Evolutionary conservation across 768 basidiomycete genomes (phyloP).

Genomic region (Tylopilus rubrobrunneus): DNA sequence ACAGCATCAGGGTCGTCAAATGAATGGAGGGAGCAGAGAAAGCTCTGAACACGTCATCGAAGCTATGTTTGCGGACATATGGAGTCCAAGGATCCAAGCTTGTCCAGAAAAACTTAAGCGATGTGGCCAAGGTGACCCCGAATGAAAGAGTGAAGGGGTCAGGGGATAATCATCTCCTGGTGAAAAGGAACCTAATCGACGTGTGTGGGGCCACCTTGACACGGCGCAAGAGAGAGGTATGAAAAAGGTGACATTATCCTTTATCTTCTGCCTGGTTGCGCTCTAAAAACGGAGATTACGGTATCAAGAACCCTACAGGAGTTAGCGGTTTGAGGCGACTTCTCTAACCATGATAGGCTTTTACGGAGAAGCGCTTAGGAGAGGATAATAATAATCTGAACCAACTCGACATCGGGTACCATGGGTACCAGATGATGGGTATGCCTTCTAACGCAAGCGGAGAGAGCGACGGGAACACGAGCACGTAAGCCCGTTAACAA

Average conservation of each 20-base stretch:
- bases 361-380: slow-evolving; percentile 26
- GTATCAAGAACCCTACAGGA: slow-evolving; percentile 24
- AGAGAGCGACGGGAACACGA: slow-evolving; percentile 12
- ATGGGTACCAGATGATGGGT: not conserved
- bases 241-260: slow-evolving; percentile 9
- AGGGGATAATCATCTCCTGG: slow-evolving; percentile 2
- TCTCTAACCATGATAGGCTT: slow-evolving; percentile 33
- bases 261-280: slow-evolving; percentile 10
- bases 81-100: not conserved
- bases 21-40: slow-evolving; percentile 15
- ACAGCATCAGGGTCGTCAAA: slow-evolving; percentile 18
- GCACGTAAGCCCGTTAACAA: slow-evolving; percentile 20
- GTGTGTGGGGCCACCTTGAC: slow-evolving; percentile 9
- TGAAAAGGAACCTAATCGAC: slow-evolving; percentile 7
- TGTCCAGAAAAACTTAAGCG: slow-evolving; percentile 1
- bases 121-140: slow-evolving; percentile 7
- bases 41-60: slow-evolving; percentile 14
- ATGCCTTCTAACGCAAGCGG: not conserved
- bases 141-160: slow-evolving; percentile 2
- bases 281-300: slow-evolving; percentile 33
- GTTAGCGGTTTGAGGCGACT: slow-evolving; percentile 22
- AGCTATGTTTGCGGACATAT: slow-evolving; percentile 3
- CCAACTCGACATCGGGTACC: not conserved
- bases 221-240: slow-evolving; percentile 2
- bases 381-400: slow-evolving; percentile 18